phyloP scores from a whole-genome alignment of 2,329 filamentous ascomycete genomes.

The Hysterium pulicare region DNA sequence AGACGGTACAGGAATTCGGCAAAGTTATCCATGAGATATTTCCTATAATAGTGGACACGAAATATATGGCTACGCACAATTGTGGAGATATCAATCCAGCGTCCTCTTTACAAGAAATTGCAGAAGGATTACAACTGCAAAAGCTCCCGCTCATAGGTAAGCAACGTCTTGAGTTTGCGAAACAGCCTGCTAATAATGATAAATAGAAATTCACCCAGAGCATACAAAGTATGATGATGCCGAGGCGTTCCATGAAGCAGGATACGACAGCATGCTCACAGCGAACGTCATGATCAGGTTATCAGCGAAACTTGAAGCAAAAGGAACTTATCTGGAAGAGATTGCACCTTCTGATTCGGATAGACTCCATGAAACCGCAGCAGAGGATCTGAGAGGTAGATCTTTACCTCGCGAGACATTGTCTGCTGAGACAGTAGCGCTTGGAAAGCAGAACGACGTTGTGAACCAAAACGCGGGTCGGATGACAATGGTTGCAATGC shows the following conservation, averaged over 20 bases:
- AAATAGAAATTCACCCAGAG: slow-evolving; percentile 23
- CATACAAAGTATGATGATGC: slow-evolving; percentile 41
- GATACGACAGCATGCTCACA: slow-evolving; percentile 61
- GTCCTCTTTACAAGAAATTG: slow-evolving; percentile 48
- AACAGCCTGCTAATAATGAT: background rate
- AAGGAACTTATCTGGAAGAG: slow-evolving; percentile 30
- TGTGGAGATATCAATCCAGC: slow-evolving; percentile 51
- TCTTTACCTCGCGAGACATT: no score
- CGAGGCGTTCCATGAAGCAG: slow-evolving; percentile 56
- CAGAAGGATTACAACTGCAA: slow-evolving; percentile 40
- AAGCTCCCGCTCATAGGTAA: slow-evolving; percentile 42
- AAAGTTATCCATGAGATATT: slow-evolving; percentile 51
- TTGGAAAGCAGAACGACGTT: background rate
- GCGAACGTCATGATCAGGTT: slow-evolving; percentile 58
- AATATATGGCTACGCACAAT: slow-evolving; percentile 59
- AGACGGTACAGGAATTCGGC: slow-evolving; percentile 53
- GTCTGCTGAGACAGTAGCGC: background rate
- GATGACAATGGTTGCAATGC: background rate
- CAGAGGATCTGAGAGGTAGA: slow-evolving; percentile 4
- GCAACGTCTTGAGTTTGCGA: background rate
- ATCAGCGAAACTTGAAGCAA: slow-evolving; percentile 49
- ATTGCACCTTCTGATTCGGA: slow-evolving; percentile 6
- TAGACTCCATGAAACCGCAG: slow-evolving; percentile 8
- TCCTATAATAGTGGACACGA: slow-evolving; percentile 59
- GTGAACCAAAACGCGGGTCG: background rate